Base-by-base conservation (phyloP, 768 basidiomycete species). In the Leccinum obscurum region DNA sequence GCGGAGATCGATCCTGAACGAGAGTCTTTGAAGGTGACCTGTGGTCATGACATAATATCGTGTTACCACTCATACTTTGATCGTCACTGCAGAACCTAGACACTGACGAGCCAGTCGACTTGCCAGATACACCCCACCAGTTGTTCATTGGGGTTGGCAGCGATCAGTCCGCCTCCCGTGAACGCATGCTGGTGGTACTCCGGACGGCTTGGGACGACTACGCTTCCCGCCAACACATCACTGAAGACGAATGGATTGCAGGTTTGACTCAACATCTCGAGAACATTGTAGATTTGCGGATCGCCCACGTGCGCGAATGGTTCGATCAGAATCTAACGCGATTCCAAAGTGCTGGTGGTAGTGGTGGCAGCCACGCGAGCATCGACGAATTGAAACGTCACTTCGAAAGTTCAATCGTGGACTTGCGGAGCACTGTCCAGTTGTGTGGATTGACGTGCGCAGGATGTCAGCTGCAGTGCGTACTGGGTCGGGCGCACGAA, bases 291-390 rank as follows among this genome's bases (percentile, higher is more conserved):
- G 72, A 81, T 26, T 44, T 72, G 56, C 78, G 86, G 13, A 70
- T 84, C 17, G 65, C 72, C 4, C 80, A 82, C 56, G 83, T 87
- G 26, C 68, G 69, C 1, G 72, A 75, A 58, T 87, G 86, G 87
- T 69, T 88, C 13, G 68, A 72, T 4, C 68, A 75, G 6, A 87
- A 87, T 58, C 64, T 81, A 6, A 56, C 74, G 1, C 75, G 83
- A 0, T 87, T 87, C 70, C 75, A 77, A 48, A 61, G 54, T 0
- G 72, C 11, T 1, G 48, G 50, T 7, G 53, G 56, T 0, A 17
- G 44, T 2, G 54, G 37, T 0, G 58, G 30, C 24, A 64, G 70
- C 28, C 74, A 83, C 53, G 75, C 84, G 2, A 72, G 77, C 46
- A 76, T 86, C 10, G 78, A 78, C 26, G 73, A 75, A 2, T 62